These are phyloP conservation scores for Acacia pycnantha DNA, from an alignment of 331 rosid species.

Conservation along the genomic window DNA sequence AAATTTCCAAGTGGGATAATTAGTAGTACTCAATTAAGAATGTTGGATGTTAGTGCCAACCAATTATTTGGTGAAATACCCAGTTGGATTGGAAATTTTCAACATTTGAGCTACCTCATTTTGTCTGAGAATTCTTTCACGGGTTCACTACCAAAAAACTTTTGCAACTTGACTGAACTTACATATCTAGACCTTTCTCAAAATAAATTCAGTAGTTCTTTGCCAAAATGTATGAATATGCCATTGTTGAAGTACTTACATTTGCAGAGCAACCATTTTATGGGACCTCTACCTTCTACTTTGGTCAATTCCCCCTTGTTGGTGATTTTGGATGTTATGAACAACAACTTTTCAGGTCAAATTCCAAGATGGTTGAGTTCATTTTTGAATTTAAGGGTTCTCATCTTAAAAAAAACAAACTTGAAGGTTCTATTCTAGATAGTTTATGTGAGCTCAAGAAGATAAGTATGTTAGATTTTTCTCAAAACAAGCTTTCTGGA, in stretches of 20 bases:
- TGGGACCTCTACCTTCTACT: too few species aligned
- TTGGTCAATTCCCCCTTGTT: not conserved
- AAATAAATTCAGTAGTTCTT: not conserved
- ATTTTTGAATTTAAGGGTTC: not conserved
- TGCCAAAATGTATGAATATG: too few species aligned
- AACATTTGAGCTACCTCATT: too few species aligned
- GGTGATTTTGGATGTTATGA: not conserved
- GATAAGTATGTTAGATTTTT: not conserved
- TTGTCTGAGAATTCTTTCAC: too few species aligned
- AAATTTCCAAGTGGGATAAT: not conserved
- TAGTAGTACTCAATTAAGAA: not conserved
- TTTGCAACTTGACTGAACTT: too few species aligned
- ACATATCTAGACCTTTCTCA: not conserved
- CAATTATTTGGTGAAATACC: too few species aligned
- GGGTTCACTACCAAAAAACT: too few species aligned
- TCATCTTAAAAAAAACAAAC: not conserved
- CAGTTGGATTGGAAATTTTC: too few species aligned
- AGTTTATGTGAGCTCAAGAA: not conserved
- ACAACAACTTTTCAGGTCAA: not conserved
- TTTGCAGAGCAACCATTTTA: too few species aligned
- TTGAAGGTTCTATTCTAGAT: constrained; percentile 3
- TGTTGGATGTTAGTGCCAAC: not conserved
- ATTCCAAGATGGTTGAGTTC: not conserved
- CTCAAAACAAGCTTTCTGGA: not conserved
- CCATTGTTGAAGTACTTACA: too few species aligned